phyloP scores from a whole-genome alignment of 2,329 filamentous ascomycete genomes.

The Boeremia lycopersici region DNA sequence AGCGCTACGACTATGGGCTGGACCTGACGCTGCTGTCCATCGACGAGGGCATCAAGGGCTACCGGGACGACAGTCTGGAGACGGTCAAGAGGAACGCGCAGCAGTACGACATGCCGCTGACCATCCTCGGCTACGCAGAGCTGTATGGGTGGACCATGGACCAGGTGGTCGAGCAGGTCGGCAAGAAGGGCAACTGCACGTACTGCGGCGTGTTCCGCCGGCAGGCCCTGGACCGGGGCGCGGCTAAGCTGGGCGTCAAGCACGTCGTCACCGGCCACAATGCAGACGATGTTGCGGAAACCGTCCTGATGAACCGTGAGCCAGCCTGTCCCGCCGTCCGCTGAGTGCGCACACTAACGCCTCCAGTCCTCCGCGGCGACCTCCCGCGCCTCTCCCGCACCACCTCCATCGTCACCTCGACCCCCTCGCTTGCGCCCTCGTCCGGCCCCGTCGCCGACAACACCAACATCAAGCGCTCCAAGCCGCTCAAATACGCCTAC shows the following conservation, averaged over 20 bases:
- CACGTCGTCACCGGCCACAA: conserved; percentile 98
- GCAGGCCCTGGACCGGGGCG: conserved; percentile 91
- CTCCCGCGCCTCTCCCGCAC: conserved; percentile 84
- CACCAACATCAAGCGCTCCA: conserved; percentile 93
- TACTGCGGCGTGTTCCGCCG: conserved; percentile 97
- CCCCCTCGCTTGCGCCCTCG: conserved; percentile 36
- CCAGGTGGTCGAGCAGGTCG: conserved; percentile 92
- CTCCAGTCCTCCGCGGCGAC: conserved; percentile 77
- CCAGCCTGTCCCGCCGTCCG: not conserved
- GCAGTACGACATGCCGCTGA: conserved; percentile 89
- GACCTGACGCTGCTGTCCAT: conserved; percentile 88
- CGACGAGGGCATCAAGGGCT: conserved; percentile 96
- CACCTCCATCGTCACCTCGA: conserved; percentile 81
- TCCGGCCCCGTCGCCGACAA: conserved; percentile 59
- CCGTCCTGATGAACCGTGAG: conserved; percentile 86
- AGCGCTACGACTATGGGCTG: conserved; percentile 83
- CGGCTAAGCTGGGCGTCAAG: conserved; percentile 82
- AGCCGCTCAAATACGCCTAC: conserved; percentile 97
- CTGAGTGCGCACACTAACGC: conserved; percentile 14
- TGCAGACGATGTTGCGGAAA: conserved; percentile 96
- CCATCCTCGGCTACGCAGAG: conserved; percentile 91
- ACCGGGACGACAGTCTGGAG: conserved; percentile 92
- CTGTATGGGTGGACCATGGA: conserved; percentile 99
- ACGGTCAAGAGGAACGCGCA: conserved; percentile 92
- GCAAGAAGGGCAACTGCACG: conserved; percentile 98